A percentile compares a stretch with the other conserved stretches of the same genome.
These are phyloP conservation scores for Strombidium stylifer DNA, from an alignment of 73 alveolate genomes.

Conservation along the genomic window DNA sequence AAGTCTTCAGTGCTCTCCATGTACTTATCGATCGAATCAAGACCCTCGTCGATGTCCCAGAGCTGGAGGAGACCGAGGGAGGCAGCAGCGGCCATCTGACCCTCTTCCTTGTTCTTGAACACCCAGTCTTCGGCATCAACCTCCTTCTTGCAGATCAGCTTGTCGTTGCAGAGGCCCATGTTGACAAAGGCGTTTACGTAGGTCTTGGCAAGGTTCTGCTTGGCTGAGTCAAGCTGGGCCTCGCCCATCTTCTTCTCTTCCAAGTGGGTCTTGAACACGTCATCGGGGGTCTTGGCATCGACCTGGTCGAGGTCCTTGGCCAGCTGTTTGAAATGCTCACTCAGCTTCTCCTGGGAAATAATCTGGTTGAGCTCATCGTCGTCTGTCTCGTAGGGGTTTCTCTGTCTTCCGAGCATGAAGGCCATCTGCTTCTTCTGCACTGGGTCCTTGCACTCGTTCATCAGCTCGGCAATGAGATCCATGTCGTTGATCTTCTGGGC, in stretches of 20 bases:
- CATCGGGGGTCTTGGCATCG: slow-evolving; percentile 99
- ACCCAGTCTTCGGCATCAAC: slow-evolving; percentile 84
- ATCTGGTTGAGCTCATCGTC: slow-evolving; percentile 81
- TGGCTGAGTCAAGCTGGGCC: slow-evolving; percentile 69
- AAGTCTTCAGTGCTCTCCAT: slow-evolving; percentile 67
- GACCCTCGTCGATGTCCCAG: slow-evolving; percentile 97
- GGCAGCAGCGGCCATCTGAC: slow-evolving; percentile 86
- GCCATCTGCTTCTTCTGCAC: slow-evolving; percentile 78
- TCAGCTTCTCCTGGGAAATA: slow-evolving; percentile 82
- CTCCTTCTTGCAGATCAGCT: slow-evolving; percentile 65
- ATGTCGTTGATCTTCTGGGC: slow-evolving; percentile 94
- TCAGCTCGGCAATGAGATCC: slow-evolving; percentile 77
- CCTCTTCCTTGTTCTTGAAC: slow-evolving; percentile 85
- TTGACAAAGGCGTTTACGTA: slow-evolving; percentile 97
- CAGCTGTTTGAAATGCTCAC: slow-evolving; percentile 79
- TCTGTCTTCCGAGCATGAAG: slow-evolving; percentile 90
- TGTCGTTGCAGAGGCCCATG: slow-evolving; percentile 98
- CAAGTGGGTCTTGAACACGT: slow-evolving; percentile 96
- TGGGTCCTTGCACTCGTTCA: slow-evolving; percentile 71
- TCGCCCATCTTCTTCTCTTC: slow-evolving; percentile 81
- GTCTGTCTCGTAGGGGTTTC: slow-evolving; percentile 68
- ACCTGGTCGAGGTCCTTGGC: slow-evolving; percentile 97
- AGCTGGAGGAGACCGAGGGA: slow-evolving; percentile 69
- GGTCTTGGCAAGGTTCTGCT: slow-evolving; percentile 93
- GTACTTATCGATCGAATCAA: slow-evolving; percentile 85